Evolutionary conservation across 1,139 yeast genomes (phyloP).

Genomic region (Blastobotrys apis): DNA sequence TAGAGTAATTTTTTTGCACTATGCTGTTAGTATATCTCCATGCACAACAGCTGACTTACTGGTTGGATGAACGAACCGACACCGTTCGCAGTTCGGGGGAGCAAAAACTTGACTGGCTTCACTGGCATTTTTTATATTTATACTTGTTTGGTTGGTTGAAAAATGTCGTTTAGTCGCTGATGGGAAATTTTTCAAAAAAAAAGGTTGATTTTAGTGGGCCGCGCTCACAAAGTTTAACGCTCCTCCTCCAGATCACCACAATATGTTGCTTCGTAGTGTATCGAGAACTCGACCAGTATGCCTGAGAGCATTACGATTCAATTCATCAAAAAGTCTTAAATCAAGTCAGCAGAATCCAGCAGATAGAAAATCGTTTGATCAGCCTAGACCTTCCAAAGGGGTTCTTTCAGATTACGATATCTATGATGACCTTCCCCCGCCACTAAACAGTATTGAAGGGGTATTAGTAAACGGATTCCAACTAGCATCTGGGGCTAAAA

Average conservation of each 20-base stretch:
- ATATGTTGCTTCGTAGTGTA: background rate
- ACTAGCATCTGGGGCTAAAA: slow-evolving; percentile 43
- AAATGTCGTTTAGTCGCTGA: background rate
- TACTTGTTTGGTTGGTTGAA: background rate
- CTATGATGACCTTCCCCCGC: slow-evolving; percentile 33
- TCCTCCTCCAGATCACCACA: background rate
- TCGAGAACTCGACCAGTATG: background rate
- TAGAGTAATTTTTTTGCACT: slow-evolving; percentile 63
- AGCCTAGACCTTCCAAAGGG: slow-evolving; percentile 23
- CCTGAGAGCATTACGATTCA: background rate
- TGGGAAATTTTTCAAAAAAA: background rate
- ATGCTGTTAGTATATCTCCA: background rate
- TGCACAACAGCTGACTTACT: slow-evolving; percentile 1
- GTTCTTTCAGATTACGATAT: slow-evolving; percentile 31
- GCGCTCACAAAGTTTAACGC: background rate
- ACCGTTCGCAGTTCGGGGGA: slow-evolving; percentile 58
- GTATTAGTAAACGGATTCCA: slow-evolving; percentile 45
- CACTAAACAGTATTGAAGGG: slow-evolving; percentile 42
- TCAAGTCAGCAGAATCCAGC: slow-evolving; percentile 12
- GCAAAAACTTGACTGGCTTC: slow-evolving; percentile 22
- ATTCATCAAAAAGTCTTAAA: slow-evolving; percentile 11
- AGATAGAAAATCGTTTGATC: slow-evolving; percentile 11
- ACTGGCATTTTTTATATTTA: slow-evolving; percentile 23
- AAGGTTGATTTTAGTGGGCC: too few relatives aligned
- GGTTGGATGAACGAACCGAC: slow-evolving; percentile 73